A percentile compares a stretch with the other conserved stretches of the same genome.
Conservation (phyloP, 2,329 filamentous ascomycete genomes). For the Myriosclerotinia scirpicola region DNA sequence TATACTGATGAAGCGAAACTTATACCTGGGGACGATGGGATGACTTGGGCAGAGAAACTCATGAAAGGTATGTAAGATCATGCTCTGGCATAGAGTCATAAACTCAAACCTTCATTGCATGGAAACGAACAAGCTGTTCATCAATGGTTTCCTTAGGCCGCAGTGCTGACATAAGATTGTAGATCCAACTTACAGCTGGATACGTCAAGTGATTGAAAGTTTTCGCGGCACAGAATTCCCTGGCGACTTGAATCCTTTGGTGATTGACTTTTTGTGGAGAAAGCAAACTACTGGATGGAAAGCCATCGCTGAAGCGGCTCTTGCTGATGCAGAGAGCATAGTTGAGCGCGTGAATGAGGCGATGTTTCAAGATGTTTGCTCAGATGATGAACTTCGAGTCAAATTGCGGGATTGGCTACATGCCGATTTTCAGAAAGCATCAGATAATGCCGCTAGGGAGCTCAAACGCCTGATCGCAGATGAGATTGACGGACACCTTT, state of each 20-base stretch:
- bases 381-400: slow-evolving; percentile 24
- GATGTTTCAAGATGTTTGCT: slow-evolving; percentile 26
- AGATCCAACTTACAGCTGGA: slow-evolving; percentile 28
- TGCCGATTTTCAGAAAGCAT: slow-evolving; percentile 24
- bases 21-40: not conserved
- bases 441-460: slow-evolving; percentile 24
- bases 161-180: not conserved
- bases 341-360: slow-evolving; percentile 23
- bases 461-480: slow-evolving; percentile 26
- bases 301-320: slow-evolving; percentile 21
- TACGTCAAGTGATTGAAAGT: slow-evolving; percentile 23
- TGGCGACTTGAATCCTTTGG: slow-evolving; percentile 27
- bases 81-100: no score
- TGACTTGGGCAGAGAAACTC: slow-evolving; percentile 19
- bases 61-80: slow-evolving; percentile 6
- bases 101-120: not conserved
- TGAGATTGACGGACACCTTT: slow-evolving; percentile 25
- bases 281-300: slow-evolving; percentile 27
- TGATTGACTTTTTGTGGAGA: slow-evolving; percentile 28
- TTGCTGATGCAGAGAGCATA: slow-evolving; percentile 24
- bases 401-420: slow-evolving; percentile 28
- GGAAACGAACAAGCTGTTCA: not conserved
- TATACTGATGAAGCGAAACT: slow-evolving; percentile 22
- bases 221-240: slow-evolving; percentile 28
- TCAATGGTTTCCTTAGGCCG: not conserved